A percentile compares a stretch with the other conserved stretches of the same genome.
Evolutionary conservation across 1,284 basidiomycete species (phyloP).

Genomic region (Malassezia obtusa): DNA sequence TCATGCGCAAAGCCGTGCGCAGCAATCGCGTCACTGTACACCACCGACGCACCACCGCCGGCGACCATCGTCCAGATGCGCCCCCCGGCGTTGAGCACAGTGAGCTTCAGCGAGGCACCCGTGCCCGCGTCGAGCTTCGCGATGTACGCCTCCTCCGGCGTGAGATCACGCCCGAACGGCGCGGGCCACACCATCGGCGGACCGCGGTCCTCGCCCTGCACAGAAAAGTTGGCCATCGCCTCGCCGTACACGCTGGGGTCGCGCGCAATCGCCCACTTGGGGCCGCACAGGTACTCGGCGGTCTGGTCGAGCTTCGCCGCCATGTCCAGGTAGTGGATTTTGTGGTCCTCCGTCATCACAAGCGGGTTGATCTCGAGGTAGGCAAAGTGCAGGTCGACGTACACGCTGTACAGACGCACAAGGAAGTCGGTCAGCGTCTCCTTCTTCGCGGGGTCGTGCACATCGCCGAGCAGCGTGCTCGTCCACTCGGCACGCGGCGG

Average conservation of each 20-base stretch:
- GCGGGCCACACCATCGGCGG: conserved; percentile 96
- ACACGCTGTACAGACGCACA: conserved; percentile 87
- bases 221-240: conserved; percentile 47
- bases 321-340: conserved; percentile 96
- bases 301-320: conserved; percentile 96
- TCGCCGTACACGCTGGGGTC: conserved; percentile 63
- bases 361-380: conserved; percentile 99
- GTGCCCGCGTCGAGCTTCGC: conserved; percentile 94
- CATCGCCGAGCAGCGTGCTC: conserved; percentile 30
- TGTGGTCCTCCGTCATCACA: conserved; percentile 76
- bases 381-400: conserved; percentile 73
- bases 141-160: conserved; percentile 98
- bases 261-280: conserved; percentile 96
- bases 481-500: conserved; percentile 59
- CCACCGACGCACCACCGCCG: conserved; percentile 66
- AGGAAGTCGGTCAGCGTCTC: conserved; percentile 61
- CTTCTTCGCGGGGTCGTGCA: conserved; percentile 32
- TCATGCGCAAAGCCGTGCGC: conserved; percentile 93
- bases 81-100: conserved; percentile 85
- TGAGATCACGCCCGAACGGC: conserved; percentile 93
- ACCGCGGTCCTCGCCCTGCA: conserved; percentile 53
- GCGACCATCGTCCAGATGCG: conserved; percentile 99
- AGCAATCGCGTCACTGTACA: conserved; percentile 82
- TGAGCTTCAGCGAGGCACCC: conserved; percentile 94
- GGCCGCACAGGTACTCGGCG: conserved; percentile 93